phyloP scores from a whole-genome alignment of 177 flowering plant genomes.

The Telopea speciosissima region DNA sequence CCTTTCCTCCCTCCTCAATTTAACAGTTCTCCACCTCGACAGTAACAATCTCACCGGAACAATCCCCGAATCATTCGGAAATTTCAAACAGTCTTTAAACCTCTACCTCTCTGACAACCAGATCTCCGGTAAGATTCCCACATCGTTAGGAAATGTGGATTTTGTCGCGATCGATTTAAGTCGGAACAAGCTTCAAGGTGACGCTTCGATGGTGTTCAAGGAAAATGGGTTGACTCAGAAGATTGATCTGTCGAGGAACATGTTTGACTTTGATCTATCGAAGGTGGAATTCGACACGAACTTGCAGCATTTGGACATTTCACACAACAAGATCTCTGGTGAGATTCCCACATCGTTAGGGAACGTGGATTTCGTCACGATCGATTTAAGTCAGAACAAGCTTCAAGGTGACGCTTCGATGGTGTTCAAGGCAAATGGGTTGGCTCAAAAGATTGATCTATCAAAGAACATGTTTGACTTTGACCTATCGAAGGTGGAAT shows the following conservation, averaged over 20 bases:
- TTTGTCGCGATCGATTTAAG: slow-evolving; percentile 1
- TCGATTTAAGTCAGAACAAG: slow-evolving; percentile 15
- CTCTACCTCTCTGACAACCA: slow-evolving; percentile 9
- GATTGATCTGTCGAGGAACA: slow-evolving; percentile 17
- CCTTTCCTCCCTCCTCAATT: slow-evolving; percentile 6
- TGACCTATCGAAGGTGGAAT: slow-evolving; percentile 16
- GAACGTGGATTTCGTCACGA: neutral
- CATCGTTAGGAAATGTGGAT: slow-evolving; percentile 3
- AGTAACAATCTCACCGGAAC: slow-evolving; percentile 14
- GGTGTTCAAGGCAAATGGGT: slow-evolving; percentile 18
- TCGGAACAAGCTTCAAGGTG: slow-evolving; percentile 24
- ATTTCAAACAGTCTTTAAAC: neutral
- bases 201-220: slow-evolving; percentile 24
- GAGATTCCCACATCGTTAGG: slow-evolving; percentile 10
- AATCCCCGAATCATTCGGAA: slow-evolving; percentile 15
- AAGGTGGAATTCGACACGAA: slow-evolving; percentile 10
- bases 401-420: slow-evolving; percentile 25
- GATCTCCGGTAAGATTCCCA: slow-evolving; percentile 11
- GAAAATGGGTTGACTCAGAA: neutral
- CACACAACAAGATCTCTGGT: slow-evolving; percentile 18
- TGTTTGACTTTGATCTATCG: slow-evolving; percentile 22
- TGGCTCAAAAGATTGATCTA: neutral
- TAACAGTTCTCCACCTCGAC: neutral
- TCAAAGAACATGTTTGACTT: slow-evolving; percentile 23
- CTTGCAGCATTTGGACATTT: slow-evolving; percentile 15